A percentile compares a stretch with the other conserved stretches of the same genome.
Conservation (phyloP, 2,329 filamentous ascomycete genomes). For the Shiraia sp. region DNA sequence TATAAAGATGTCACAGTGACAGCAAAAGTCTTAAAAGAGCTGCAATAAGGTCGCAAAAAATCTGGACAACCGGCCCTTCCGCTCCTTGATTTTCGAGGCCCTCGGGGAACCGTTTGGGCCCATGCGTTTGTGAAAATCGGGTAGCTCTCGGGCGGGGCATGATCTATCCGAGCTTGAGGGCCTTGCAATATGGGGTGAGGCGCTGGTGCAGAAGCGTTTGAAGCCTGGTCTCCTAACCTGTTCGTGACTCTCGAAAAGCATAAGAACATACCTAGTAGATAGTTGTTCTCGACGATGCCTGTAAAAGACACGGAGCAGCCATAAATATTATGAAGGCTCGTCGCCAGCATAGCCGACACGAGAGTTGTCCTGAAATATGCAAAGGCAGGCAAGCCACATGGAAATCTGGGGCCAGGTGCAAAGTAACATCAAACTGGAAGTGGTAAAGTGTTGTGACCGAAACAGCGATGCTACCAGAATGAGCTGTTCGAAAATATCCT, state of each 20-base stretch:
- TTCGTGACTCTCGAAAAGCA: neutral
- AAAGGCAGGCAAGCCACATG: too few species aligned
- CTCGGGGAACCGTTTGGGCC: conserved; percentile 34
- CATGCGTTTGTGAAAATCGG: conserved; percentile 12
- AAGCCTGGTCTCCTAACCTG: too few species aligned
- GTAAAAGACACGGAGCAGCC: conserved; percentile 2
- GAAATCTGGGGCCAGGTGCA: too few species aligned
- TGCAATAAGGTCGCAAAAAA: conserved; percentile 27
- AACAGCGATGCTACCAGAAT: conserved; percentile 10
- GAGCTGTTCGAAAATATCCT: conserved; percentile 14
- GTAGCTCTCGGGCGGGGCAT: conserved; percentile 7
- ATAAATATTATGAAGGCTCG: conserved; percentile 1
- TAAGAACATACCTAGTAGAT: conserved; percentile 1
- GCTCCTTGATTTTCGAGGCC: conserved; percentile 20
- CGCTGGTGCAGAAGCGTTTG: too few species aligned
- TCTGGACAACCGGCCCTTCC: conserved; percentile 31
- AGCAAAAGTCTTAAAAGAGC: conserved; percentile 14
- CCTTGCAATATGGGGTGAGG: too few species aligned
- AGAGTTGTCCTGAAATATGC: too few species aligned
- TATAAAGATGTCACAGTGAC: conserved; percentile 4
- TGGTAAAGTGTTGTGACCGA: conserved; percentile 10
- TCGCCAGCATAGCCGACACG: too few species aligned
- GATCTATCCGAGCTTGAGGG: too few species aligned
- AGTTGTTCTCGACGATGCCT: conserved; percentile 5
- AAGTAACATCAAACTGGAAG: too few species aligned